phyloP scores from a whole-genome alignment of 2,329 filamentous ascomycete species.

The Fusarium nurragi region DNA sequence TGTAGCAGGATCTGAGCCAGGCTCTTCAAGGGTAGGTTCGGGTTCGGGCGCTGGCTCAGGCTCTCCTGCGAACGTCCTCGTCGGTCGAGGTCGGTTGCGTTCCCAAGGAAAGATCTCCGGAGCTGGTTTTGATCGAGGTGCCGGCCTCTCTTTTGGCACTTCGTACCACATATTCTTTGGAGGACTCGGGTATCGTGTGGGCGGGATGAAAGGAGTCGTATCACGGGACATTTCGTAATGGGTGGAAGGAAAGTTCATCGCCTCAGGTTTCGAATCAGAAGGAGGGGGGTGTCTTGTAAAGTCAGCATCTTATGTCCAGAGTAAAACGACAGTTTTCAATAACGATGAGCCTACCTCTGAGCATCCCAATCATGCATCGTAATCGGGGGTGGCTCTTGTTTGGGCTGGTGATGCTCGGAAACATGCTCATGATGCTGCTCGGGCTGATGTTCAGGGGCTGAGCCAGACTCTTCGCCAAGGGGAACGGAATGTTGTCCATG shows the following conservation, averaged over 20 bases:
- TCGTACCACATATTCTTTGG: slow-evolving; percentile 91
- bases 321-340: background rate
- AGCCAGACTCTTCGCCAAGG: slow-evolving; percentile 48
- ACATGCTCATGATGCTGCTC: slow-evolving; percentile 36
- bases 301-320: slow-evolving; percentile 16
- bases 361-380: slow-evolving; percentile 61
- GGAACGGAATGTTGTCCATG: slow-evolving; percentile 37
- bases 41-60: slow-evolving; percentile 25
- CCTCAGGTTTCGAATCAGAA: slow-evolving; percentile 80
- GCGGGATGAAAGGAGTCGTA: slow-evolving; percentile 78
- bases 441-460: slow-evolving; percentile 48
- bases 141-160: slow-evolving; percentile 72
- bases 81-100: slow-evolving; percentile 66
- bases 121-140: slow-evolving; percentile 63
- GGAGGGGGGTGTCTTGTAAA: slow-evolving; percentile 68
- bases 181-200: slow-evolving; percentile 80
- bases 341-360: slow-evolving; percentile 55
- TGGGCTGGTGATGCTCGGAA: slow-evolving; percentile 34
- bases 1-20: background rate
- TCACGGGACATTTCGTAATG: slow-evolving; percentile 88
- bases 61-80: slow-evolving; percentile 66
- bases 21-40: background rate
- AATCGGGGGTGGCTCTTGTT: slow-evolving; percentile 38
- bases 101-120: slow-evolving; percentile 94
- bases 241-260: slow-evolving; percentile 79